Evolutionary conservation across 2,329 filamentous ascomycete genomes (phyloP).

Genomic region (Pochonia chlamydosporia): DNA sequence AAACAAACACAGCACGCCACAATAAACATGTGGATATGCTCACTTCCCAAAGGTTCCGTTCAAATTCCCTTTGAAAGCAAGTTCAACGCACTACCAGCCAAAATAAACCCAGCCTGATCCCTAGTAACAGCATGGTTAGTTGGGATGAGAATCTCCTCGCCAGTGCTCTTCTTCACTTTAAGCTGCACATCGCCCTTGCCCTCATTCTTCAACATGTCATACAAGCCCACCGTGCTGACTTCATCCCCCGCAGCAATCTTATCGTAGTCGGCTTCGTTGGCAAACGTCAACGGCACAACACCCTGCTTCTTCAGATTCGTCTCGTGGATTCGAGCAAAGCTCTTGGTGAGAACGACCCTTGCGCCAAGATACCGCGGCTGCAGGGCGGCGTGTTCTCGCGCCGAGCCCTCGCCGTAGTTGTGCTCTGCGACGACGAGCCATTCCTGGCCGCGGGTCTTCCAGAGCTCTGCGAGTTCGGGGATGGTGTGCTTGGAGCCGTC

Average conservation of each 20-base stretch:
- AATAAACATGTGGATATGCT: too few relatives aligned
- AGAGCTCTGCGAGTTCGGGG: slow-evolving; percentile 77
- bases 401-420: slow-evolving; percentile 92
- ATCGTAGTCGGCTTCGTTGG: slow-evolving; percentile 82
- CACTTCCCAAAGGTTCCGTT: neutral
- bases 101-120: slow-evolving; percentile 87
- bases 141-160: slow-evolving; percentile 62
- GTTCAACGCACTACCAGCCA: slow-evolving; percentile 92
- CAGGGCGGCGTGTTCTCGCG: slow-evolving; percentile 82
- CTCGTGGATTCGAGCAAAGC: slow-evolving; percentile 88
- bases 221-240: slow-evolving; percentile 75
- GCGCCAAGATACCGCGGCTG: slow-evolving; percentile 89
- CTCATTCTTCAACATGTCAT: slow-evolving; percentile 71
- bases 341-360: slow-evolving; percentile 77
- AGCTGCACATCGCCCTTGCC: slow-evolving; percentile 74
- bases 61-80: slow-evolving; percentile 61
- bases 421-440: slow-evolving; percentile 97
- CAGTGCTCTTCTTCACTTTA: slow-evolving; percentile 54
- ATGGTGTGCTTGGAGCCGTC: slow-evolving; percentile 72
- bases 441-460: slow-evolving; percentile 67
- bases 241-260: slow-evolving; percentile 75
- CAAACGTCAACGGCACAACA: slow-evolving; percentile 89
- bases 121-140: slow-evolving; percentile 84
- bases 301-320: slow-evolving; percentile 97
- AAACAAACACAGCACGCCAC: neutral